These are phyloP conservation scores for Meyerozyma carpophila DNA, from an alignment of 1,139 yeast species.

Conservation along the genomic window DNA sequence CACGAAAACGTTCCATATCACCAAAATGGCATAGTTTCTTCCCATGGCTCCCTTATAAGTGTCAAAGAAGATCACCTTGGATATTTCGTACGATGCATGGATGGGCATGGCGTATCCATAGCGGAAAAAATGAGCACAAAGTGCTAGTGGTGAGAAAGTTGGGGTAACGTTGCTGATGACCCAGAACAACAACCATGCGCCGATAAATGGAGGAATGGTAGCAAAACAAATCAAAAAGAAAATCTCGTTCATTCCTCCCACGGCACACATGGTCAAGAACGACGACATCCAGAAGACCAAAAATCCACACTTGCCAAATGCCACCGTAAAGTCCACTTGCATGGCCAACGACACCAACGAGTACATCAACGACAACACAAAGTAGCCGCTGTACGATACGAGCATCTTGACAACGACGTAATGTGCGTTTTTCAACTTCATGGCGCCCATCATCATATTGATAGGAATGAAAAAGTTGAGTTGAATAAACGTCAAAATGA, in stretches of 20 bases:
- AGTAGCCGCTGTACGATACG: constrained; percentile 5
- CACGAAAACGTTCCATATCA: constrained; percentile 8
- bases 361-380: constrained; percentile 31
- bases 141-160: constrained; percentile 39
- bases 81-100: constrained; percentile 11
- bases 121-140: constrained; percentile 41
- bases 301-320: constrained; percentile 40
- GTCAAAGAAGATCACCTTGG: constrained; percentile 11
- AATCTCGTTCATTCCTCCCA: constrained; percentile 12
- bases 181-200: constrained; percentile 41
- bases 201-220: constrained; percentile 36
- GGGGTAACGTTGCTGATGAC: constrained; percentile 45
- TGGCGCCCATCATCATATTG: constrained; percentile 7
- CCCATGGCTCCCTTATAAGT: constrained; percentile 12
- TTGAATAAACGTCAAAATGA: constrained; percentile 12
- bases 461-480: constrained; percentile 11
- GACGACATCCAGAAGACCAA: constrained; percentile 23
- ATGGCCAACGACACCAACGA: constrained; percentile 38
- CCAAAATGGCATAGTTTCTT: constrained; percentile 10
- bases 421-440: constrained; percentile 8
- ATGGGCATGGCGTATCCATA: constrained; percentile 51
- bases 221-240: constrained; percentile 33
- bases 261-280: constrained; percentile 13
- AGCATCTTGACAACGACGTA: constrained; percentile 1
- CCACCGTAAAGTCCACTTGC: constrained; percentile 34